These are phyloP conservation scores for Fonsecaea monophora DNA, from an alignment of 2,329 filamentous ascomycete genomes.

Conservation along the genomic window DNA sequence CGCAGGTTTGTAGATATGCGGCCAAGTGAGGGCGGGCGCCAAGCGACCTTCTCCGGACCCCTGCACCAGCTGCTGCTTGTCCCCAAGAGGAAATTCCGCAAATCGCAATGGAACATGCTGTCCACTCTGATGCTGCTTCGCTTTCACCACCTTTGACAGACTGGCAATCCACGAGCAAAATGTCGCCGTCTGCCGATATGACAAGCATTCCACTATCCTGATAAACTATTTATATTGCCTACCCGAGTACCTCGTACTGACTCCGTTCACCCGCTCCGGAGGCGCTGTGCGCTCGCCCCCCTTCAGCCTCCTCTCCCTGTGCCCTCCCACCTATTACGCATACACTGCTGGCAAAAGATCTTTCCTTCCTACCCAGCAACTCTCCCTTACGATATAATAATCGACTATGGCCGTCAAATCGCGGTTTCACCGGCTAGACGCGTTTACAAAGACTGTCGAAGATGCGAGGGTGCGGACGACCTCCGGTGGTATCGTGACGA, in stretches of 20 bases:
- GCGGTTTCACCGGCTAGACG: conserved; percentile 93
- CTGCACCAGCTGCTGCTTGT: neutral
- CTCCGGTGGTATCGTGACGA: conserved; percentile 92
- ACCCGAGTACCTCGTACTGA: neutral
- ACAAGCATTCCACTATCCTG: neutral
- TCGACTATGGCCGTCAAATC: conserved; percentile 81
- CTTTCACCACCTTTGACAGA: neutral
- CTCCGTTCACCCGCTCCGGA: neutral
- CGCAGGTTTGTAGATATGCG: neutral
- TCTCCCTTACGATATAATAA: neutral
- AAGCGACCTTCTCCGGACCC: neutral
- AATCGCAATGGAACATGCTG: conserved; percentile 6
- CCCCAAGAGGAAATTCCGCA: neutral
- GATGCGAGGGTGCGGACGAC: conserved; percentile 96
- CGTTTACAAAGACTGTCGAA: conserved; percentile 99
- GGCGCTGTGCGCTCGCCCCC: conserved; percentile 3
- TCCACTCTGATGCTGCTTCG: conserved; percentile 1
- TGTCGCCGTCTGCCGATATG: conserved; percentile 3
- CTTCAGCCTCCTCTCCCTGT: neutral
- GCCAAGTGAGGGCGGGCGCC: neutral
- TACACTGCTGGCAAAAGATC: neutral
- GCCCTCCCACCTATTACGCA: neutral
- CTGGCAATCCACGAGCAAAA: neutral
- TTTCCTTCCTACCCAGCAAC: neutral
- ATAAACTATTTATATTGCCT: neutral